Base-by-base conservation (phyloP, 768 basidiomycete species). In the Arthromyces matolae region DNA sequence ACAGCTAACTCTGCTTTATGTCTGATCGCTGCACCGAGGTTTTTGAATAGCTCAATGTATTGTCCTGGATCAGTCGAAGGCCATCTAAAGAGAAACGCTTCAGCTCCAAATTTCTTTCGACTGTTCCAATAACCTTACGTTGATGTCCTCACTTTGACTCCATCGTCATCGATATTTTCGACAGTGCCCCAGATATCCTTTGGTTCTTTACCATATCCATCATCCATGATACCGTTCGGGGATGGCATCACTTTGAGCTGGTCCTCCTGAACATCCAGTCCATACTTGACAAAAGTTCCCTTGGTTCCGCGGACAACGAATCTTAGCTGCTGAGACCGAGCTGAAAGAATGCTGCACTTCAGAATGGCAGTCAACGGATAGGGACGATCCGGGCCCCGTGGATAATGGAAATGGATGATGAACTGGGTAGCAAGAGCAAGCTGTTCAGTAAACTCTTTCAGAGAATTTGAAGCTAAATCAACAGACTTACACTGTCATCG, bases 211-310 rank as follows among this genome's bases (percentile, higher is more conserved):
- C 86, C 89, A 54, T 78, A 85, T 22, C 62, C 60, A 4, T 65
- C 51, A 36, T 70, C 69, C 51, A 76, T 60, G 32, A 80, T 79
- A 9, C 64, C 70, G 13, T 58, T 62, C 20, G 80, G 78, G 4
- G 68, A 64, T 8, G 75, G 58, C 41, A 83, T 78, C 9, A 62
- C 71, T 59, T 81, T 83, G 41, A 91, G 76, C 53, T 88, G 83
- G 42, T 81, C 80, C 66, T 93, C 91, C 60, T 93, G 90, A 3
- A 80, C 67, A 63, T 92, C 90, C 18, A 89, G 62, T 5, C 89
- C 89, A 58, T 75, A 78, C 65, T 95, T 93, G 49, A 76, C 71
- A 65, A 77, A 92, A 3, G 81, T 78, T 22, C 87, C 89, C 50
- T 75, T 73, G 19, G 80, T 80, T 33, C 89, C 89, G 44, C 84